Conservation (phyloP, 768 basidiomycete genomes). For the Phlegmacium glaucopus region DNA sequence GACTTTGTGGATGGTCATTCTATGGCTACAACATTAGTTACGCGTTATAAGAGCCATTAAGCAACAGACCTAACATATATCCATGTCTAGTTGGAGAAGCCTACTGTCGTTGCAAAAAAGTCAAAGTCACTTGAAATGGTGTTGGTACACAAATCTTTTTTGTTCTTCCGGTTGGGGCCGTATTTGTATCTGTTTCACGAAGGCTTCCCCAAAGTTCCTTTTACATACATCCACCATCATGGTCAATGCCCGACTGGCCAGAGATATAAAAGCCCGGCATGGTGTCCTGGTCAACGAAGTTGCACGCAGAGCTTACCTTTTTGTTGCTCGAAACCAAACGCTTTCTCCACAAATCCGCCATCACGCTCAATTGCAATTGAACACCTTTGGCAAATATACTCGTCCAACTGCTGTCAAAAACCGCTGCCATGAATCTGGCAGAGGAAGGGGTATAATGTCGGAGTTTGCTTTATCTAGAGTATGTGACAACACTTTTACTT, state of each 20-base stretch:
- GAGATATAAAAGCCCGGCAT: constrained; percentile 76
- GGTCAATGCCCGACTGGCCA: constrained; percentile 52
- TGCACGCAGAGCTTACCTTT: constrained; percentile 85
- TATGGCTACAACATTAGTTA: constrained; percentile 24
- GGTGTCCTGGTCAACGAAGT: constrained; percentile 77
- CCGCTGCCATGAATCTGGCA: constrained; percentile 80
- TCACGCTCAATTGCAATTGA: constrained; percentile 91
- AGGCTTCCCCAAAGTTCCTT: too few relatives aligned
- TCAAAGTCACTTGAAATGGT: too few relatives aligned
- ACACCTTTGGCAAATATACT: constrained; percentile 79
- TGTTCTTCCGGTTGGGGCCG: constrained; percentile 35
- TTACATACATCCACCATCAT: constrained; percentile 27
- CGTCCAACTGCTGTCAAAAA: constrained; percentile 89
- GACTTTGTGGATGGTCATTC: constrained; percentile 56
- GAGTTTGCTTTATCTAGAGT: constrained; percentile 88
- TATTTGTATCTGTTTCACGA: constrained; percentile 31
- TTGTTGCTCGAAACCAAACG: constrained; percentile 88
- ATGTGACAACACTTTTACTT: constrained; percentile 3
- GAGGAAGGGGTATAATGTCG: constrained; percentile 83
- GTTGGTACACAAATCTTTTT: background rate
- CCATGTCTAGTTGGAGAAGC: constrained; percentile 28
- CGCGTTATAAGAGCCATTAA: background rate
- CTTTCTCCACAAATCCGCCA: constrained; percentile 88
- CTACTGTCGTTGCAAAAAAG: background rate
- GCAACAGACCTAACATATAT: constrained; percentile 16